Evolutionary conservation across 1,284 basidiomycete species (phyloP), one percentile per base, ranked within the genome.

Genomic region (Cryptococcus jaspeensis): DNA sequence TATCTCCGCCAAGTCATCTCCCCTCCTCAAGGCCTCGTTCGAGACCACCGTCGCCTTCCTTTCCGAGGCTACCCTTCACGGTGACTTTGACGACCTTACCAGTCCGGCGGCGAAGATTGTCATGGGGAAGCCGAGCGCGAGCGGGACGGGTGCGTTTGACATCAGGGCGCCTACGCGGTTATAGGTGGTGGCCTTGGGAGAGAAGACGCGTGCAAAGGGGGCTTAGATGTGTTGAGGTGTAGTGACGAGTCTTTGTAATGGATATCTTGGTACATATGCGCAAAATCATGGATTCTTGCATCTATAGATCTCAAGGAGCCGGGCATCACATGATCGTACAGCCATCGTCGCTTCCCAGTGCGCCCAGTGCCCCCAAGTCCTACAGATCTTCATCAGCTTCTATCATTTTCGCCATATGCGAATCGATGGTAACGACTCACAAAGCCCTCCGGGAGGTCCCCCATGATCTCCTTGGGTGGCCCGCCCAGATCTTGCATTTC

Each of bases 41-140:
- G 96, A 99, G 80, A 98, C 93, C 11, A 99, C 96, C 0, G 91
- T 90, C n/a, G 84, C 87, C 1, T 97, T 99, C 83, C 79, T 99
- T 65, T 91, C 92, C 11, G 93, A 97, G 61, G 94, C 95, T 15
- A 92, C 93, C 0, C 79, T 99, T 53, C 87, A 89, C 74, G 95
- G 95, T 39, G 95, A 99, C 79, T 94, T 88, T 76, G 95, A 99
- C 74, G 88, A 93, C 73, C 80, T 98, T 64, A 85, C 85, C 36
- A 88, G 87, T 23, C 95, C 94, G 0, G 74, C 73, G 9, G 88
- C 91, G 3, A 93, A 88, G 75, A 90, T 99, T 73, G 94, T 97
- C 35, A 76, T 98, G 63, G 93, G 93, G 50, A 83, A 87, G 66
- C 89, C 91, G 7, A 90, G 85, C 68, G 78, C 81, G 54, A 89